These are phyloP conservation scores for Clohesyomyces aquaticus DNA, from an alignment of 495 filamentous ascomycete species.

Conservation along the genomic window DNA sequence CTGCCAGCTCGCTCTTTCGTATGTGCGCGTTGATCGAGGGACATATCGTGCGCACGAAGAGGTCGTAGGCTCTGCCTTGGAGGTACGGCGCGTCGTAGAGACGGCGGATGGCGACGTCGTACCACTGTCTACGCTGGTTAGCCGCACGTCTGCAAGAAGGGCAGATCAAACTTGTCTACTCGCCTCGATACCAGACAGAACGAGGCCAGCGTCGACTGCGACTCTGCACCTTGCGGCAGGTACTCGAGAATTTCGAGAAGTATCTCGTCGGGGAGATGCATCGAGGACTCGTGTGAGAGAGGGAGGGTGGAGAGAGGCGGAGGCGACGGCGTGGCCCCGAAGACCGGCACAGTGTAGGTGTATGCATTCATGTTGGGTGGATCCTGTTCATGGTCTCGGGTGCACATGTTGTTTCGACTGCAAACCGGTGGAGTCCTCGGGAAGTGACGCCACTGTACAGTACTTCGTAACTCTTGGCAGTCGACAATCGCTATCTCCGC, in stretches of 20 bases:
- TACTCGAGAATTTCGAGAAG: constrained; percentile 52
- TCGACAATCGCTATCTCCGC: constrained; percentile 10
- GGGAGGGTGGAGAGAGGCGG: not conserved
- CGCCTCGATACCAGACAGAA: constrained; percentile 60
- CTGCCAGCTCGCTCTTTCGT: constrained; percentile 58
- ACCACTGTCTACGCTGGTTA: constrained; percentile 58
- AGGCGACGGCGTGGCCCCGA: not conserved
- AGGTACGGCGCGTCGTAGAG: constrained; percentile 63
- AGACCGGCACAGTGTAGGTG: not conserved
- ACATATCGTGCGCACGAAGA: constrained; percentile 65
- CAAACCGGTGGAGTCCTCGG: not conserved
- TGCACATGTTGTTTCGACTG: not conserved
- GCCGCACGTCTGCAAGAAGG: not conserved
- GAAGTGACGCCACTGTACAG: constrained; percentile 26
- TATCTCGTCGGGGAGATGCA: constrained; percentile 55
- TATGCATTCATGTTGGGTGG: not conserved
- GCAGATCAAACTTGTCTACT: not conserved
- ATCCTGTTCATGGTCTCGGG: not conserved
- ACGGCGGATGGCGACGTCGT: constrained; percentile 56
- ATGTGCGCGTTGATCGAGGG: constrained; percentile 63
- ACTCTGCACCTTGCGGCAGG: constrained; percentile 31
- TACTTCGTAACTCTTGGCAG: constrained; percentile 7
- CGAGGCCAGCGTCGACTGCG: constrained; percentile 55
- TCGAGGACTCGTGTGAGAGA: not conserved
- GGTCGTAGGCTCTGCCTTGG: constrained; percentile 57